Evolutionary conservation across 2,329 filamentous ascomycete genomes (phyloP).

Genomic region (Neopestalotiopsis sp.): DNA sequence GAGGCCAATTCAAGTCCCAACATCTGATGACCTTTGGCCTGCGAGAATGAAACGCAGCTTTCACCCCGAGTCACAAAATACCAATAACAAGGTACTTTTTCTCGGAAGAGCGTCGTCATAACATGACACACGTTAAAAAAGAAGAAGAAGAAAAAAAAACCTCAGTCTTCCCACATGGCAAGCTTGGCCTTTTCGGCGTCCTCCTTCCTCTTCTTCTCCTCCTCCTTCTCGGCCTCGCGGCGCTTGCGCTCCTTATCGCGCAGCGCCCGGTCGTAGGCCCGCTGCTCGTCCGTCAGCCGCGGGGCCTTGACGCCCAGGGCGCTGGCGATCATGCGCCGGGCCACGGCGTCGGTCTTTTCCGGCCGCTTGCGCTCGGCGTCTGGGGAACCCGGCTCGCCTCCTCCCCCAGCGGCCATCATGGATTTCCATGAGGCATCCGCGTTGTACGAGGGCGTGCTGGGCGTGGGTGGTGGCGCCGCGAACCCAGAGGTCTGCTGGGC

Average conservation of each 20-base stretch:
- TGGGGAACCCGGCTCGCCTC: neutral
- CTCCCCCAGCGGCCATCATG: slow-evolving; percentile 17
- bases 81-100: too few relatives aligned
- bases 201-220: slow-evolving; percentile 63
- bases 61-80: too few relatives aligned
- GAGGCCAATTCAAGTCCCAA: too few relatives aligned
- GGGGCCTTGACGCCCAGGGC: slow-evolving; percentile 83
- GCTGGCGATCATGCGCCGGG: slow-evolving; percentile 86
- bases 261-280: slow-evolving; percentile 81
- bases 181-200: slow-evolving; percentile 78
- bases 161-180: slow-evolving; percentile 83
- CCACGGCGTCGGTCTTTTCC: slow-evolving; percentile 93
- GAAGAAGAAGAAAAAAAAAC: too few relatives aligned
- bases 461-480: slow-evolving; percentile 70
- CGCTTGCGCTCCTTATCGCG: slow-evolving; percentile 84
- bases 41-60: too few relatives aligned
- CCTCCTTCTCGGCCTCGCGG: slow-evolving; percentile 73
- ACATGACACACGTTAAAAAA: too few relatives aligned
- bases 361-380: slow-evolving; percentile 55
- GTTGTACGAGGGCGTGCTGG: slow-evolving; percentile 59
- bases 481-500: slow-evolving; percentile 37
- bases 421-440: slow-evolving; percentile 32
- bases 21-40: too few relatives aligned
- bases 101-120: too few relatives aligned
- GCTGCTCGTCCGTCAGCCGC: slow-evolving; percentile 85